Base-by-base conservation (phyloP, 139 green algal species). In the Nannochloris sp. region DNA sequence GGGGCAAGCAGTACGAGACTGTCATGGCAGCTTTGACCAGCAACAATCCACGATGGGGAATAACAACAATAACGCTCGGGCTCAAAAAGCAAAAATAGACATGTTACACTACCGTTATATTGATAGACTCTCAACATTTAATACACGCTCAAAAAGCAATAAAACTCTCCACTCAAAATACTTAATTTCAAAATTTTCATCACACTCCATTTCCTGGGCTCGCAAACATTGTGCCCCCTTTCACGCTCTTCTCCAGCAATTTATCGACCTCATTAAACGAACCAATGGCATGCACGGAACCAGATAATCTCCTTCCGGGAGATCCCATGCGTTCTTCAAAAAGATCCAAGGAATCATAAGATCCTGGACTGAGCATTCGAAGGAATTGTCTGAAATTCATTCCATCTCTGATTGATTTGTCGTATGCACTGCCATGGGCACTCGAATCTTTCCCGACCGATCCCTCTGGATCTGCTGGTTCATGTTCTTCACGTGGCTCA, bases 31-130 rank as follows among this genome's bases (percentile, higher is more conserved):
- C 82, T 20, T 62, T 88, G 1, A 67, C 65, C 14, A 76, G 59
- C 57, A 89, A 89, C 72, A 85, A 78, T 37, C 72, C 84, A 50
- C 55, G 77, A 29, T 83, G 72, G 70, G 82, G 82, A 31, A 80
- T 82, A 28, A 72, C 68, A 6, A 58, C 73, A 0, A 63, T 88
- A 1, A 75, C 61, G 1, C 46, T 84, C 31, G n/a, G 46, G 10
- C 16, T 28, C 12, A 64, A 49, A 57, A 56, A 51, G 58, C 16
- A 59, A 28, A 16, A 50, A 64, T 57, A 64, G 23, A 64, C n/a
- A 23, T 14, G 17, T 53, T 53, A 53, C 46, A 53, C 46, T 53
- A 40, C 33, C 11, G 33, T 40, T 40, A 8, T 40, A 40, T 40
- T 40, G 8, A 40, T 40, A 40, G 33, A 40, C 33, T 40, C 33